Evolutionary conservation across 2,329 filamentous ascomycete species (phyloP).

Genomic region (Amylocarpus encephaloides): DNA sequence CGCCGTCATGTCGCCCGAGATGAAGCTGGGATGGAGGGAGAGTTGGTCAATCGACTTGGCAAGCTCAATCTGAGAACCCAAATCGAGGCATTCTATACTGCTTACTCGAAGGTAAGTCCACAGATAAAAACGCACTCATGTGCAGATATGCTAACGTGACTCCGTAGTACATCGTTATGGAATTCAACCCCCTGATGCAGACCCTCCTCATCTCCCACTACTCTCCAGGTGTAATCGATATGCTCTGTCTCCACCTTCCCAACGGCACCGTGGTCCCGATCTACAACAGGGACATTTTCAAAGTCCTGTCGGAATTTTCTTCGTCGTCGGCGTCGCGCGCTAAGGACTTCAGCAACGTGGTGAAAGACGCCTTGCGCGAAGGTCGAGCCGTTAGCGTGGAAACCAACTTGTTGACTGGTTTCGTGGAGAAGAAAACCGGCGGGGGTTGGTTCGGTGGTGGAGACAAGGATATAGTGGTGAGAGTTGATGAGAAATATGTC

Average conservation of each 20-base stretch:
- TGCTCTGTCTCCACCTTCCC: constrained; percentile 38
- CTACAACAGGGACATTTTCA: constrained; percentile 46
- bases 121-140: neutral
- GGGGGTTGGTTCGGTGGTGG: constrained; percentile 12
- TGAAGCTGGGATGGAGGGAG: constrained; percentile 37
- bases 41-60: constrained; percentile 33
- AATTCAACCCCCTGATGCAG: constrained; percentile 25
- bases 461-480: constrained; percentile 7
- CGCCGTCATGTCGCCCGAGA: constrained; percentile 13
- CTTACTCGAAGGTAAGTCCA: constrained; percentile 36
- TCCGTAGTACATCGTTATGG: constrained; percentile 35
- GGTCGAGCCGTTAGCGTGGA: constrained; percentile 29
- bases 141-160: neutral
- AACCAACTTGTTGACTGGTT: constrained; percentile 22
- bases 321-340: constrained; percentile 31
- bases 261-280: constrained; percentile 33
- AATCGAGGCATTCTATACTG: constrained; percentile 37
- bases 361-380: constrained; percentile 33
- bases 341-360: constrained; percentile 39
- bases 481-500: constrained; percentile 25
- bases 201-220: constrained; percentile 40
- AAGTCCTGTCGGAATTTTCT: constrained; percentile 42
- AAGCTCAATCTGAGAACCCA: constrained; percentile 34
- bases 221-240: constrained; percentile 41
- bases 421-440: constrained; percentile 18